Percentiles rank a stretch among this genome's conserved stretches.
phyloP scores from a whole-genome alignment of 2,329 filamentous ascomycete species.

The Stachybotrys chartarum region DNA sequence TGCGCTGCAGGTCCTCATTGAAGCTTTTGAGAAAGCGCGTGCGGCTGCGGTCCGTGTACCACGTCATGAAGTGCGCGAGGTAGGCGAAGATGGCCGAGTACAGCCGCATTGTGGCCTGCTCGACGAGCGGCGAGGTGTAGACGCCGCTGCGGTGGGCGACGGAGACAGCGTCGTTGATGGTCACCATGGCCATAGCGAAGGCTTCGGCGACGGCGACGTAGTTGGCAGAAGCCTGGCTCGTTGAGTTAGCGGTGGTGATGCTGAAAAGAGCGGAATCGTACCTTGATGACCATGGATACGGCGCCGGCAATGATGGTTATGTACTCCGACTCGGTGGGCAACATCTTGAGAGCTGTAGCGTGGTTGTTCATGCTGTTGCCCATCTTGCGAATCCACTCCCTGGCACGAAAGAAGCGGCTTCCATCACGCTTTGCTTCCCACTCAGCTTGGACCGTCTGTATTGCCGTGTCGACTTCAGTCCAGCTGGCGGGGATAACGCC shows the following conservation, averaged over 20 bases:
- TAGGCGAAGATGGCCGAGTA: slow-evolving; percentile 9
- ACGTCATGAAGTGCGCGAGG: slow-evolving; percentile 9
- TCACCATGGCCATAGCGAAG: slow-evolving; percentile 8
- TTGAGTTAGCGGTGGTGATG: neutral
- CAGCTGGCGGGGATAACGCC: slow-evolving; percentile 1
- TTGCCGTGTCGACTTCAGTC: slow-evolving; percentile 2
- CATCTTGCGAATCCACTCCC: slow-evolving; percentile 6
- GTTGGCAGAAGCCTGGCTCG: slow-evolving; percentile 8
- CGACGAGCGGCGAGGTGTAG: slow-evolving; percentile 1
- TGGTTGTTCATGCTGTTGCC: slow-evolving; percentile 9
- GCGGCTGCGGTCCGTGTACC: slow-evolving; percentile 7
- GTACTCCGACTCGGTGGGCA: slow-evolving; percentile 8
- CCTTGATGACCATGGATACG: slow-evolving; percentile 9
- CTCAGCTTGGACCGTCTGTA: slow-evolving; percentile 1
- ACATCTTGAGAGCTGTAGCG: slow-evolving; percentile 7
- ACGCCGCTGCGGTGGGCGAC: slow-evolving; percentile 5
- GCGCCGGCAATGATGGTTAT: slow-evolving; percentile 7
- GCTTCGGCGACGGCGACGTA: slow-evolving; percentile 7
- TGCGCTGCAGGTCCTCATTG: slow-evolving; percentile 5
- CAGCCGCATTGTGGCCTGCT: slow-evolving; percentile 8
- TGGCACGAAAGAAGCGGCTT: slow-evolving; percentile 2
- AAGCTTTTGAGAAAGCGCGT: slow-evolving; percentile 8
- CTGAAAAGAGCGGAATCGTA: neutral
- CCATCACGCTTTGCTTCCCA: slow-evolving; percentile 6
- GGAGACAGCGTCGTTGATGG: slow-evolving; percentile 9